Evolutionary conservation across 257 asterid genomes (phyloP).

Genomic region (Scutellaria galericulata): DNA sequence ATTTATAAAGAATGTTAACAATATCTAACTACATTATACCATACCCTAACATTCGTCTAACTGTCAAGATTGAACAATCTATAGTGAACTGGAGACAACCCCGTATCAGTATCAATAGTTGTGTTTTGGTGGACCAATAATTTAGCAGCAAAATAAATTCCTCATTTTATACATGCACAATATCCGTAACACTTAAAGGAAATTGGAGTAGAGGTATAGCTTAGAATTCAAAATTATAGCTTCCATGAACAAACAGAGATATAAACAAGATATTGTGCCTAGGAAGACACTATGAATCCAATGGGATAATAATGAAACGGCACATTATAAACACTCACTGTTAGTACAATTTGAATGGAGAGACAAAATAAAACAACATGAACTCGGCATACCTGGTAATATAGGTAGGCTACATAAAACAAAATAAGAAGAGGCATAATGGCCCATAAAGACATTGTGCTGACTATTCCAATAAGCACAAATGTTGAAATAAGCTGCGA

Average conservation of each 20-base stretch:
- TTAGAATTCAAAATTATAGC: background rate
- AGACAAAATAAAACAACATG: background rate
- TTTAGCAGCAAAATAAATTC: background rate
- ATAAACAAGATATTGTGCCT: background rate
- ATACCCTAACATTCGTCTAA: constrained; percentile 1
- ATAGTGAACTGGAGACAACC: background rate
- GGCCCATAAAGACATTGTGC: constrained; percentile 97
- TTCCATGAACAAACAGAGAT: background rate
- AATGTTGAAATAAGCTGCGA: constrained; percentile 90
- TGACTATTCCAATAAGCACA: constrained; percentile 91
- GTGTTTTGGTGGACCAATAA: background rate
- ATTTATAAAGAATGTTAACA: background rate
- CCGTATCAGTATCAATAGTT: background rate
- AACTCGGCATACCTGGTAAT: constrained; percentile 74
- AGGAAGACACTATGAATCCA: constrained; percentile 11
- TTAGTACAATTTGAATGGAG: background rate
- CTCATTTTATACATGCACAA: background rate
- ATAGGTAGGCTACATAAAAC: constrained; percentile 85
- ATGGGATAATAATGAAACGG: background rate
- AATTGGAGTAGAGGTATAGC: background rate
- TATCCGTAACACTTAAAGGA: background rate
- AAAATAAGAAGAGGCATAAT: constrained; percentile 91
- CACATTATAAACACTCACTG: background rate
- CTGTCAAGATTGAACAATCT: background rate
- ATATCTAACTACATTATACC: constrained; percentile 13